phyloP scores from a whole-genome alignment of 805 yeast genomes.

The Wickerhamomyces xylosicus region DNA sequence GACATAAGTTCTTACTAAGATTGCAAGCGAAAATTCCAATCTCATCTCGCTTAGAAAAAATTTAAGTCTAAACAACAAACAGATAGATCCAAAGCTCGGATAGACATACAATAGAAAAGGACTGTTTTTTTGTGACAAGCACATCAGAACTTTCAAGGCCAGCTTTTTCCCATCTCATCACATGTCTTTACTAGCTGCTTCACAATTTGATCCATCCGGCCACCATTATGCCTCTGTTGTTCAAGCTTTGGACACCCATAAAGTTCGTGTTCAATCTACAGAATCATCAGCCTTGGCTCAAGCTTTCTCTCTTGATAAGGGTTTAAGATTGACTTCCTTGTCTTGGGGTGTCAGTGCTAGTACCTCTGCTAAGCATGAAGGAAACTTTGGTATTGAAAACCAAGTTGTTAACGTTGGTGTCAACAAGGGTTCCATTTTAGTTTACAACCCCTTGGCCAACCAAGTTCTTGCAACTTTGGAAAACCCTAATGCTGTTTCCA shows the following conservation, averaged over 20 bases:
- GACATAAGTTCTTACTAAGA: background rate
- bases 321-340: constrained; percentile 36
- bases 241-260: constrained; percentile 62
- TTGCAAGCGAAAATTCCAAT: background rate
- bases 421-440: constrained; percentile 49
- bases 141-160: too few relatives aligned
- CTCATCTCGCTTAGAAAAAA: constrained; percentile 1
- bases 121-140: too few relatives aligned
- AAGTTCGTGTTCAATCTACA: constrained; percentile 52
- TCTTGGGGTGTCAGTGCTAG: constrained; percentile 35
- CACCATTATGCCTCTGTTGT: constrained; percentile 53
- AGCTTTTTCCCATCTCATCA: too few relatives aligned
- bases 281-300: constrained; percentile 30
- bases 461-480: constrained; percentile 42
- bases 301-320: constrained; percentile 43
- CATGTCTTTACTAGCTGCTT: constrained; percentile 10
- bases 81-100: too few relatives aligned
- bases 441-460: constrained; percentile 60
- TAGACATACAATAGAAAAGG: too few relatives aligned
- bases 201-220: constrained; percentile 50
- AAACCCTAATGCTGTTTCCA: constrained; percentile 34
- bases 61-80: too few relatives aligned
- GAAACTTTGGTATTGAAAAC: constrained; percentile 26
- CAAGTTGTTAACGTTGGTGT: constrained; percentile 51
- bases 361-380: constrained; percentile 9